Percentiles rank a stretch among this genome's conserved stretches.
Evolutionary conservation across 768 basidiomycete genomes (phyloP).

Genomic region (Pisolithus sp.): DNA sequence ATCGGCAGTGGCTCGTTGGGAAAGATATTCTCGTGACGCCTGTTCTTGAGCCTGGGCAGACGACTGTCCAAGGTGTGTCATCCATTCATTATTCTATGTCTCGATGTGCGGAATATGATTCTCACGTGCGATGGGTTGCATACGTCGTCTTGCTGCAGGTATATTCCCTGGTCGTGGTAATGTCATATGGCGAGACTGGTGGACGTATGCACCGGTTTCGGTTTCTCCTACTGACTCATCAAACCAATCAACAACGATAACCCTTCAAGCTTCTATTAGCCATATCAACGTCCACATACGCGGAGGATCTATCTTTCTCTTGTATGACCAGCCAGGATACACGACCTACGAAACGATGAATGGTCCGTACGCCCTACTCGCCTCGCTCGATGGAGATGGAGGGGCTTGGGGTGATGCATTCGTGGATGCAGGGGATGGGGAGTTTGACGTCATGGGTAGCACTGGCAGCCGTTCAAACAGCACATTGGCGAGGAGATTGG

Average conservation of each 20-base stretch:
- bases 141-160: constrained; percentile 28
- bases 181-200: constrained; percentile 69
- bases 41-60: constrained; percentile 61
- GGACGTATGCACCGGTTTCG: constrained; percentile 51
- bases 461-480: background rate
- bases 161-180: constrained; percentile 58
- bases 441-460: background rate
- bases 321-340: constrained; percentile 58
- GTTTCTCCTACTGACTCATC: constrained; percentile 32
- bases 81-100: background rate
- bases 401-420: constrained; percentile 55
- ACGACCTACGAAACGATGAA: constrained; percentile 61
- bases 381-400: constrained; percentile 44
- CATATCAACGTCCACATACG: constrained; percentile 75
- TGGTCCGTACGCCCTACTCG: constrained; percentile 56
- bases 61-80: constrained; percentile 54
- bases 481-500: constrained; percentile 27
- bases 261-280: constrained; percentile 51
- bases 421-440: constrained; percentile 53
- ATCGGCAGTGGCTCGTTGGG: constrained; percentile 70
- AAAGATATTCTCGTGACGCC: constrained; percentile 69
- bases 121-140: background rate
- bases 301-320: constrained; percentile 57
- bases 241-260: constrained; percentile 42
- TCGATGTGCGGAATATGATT: background rate